A percentile compares a stretch with the other conserved stretches of the same genome.
Conservation (phyloP, 306 rosid genomes). For the Sicyos edulis region DNA sequence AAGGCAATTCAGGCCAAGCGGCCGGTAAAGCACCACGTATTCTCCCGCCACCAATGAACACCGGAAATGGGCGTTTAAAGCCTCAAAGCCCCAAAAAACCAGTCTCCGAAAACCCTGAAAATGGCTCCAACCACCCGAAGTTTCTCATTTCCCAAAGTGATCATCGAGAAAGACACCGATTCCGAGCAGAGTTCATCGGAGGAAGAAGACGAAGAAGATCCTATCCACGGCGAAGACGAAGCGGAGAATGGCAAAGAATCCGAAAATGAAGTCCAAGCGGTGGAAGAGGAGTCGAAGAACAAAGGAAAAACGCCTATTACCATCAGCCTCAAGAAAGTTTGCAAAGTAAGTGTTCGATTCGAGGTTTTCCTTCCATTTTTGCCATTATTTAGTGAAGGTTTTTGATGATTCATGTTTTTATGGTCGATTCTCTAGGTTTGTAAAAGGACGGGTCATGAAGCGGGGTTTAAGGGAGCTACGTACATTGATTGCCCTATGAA, state of each 20-base stretch:
- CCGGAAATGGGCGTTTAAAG: conserved; percentile 5
- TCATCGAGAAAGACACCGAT: conserved; percentile 61
- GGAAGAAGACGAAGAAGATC: conserved; percentile 29
- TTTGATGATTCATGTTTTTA: not conserved
- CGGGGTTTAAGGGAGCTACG: conserved; percentile 92
- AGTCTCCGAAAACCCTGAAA: conserved; percentile 11
- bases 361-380: conserved; percentile 6
- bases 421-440: conserved; percentile 51
- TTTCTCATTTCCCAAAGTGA: conserved; percentile 52
- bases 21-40: conserved; percentile 34
- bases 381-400: not conserved
- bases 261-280: conserved; percentile 24
- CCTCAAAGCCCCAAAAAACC: not conserved
- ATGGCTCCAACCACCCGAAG: conserved; percentile 69
- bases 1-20: conserved; percentile 18
- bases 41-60: conserved; percentile 37
- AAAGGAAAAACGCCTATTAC: conserved; percentile 62
- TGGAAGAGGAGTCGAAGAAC: conserved; percentile 33
- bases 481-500: conserved; percentile 97
- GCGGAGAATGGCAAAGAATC: conserved; percentile 23
- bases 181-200: conserved; percentile 72
- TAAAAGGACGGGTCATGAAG: conserved; percentile 88
- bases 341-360: conserved; percentile 48
- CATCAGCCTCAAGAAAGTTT: conserved; percentile 66
- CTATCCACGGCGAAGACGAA: conserved; percentile 16